Evolutionary conservation across 306 rosid species (phyloP).

Genomic region (Malus asiatica): DNA sequence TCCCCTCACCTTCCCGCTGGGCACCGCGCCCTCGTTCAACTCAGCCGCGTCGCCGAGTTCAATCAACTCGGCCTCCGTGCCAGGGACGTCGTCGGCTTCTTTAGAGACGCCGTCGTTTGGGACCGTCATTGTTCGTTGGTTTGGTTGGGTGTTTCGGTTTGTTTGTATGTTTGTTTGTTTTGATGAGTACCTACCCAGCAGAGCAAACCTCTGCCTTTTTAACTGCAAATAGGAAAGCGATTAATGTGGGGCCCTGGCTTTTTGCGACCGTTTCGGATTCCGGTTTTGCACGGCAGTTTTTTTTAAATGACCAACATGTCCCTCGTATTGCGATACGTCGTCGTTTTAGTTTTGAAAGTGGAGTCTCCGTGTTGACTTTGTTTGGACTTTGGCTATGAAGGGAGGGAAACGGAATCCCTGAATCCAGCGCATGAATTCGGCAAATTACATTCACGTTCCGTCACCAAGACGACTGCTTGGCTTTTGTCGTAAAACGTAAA

Average conservation of each 20-base stretch:
- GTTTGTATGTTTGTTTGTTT: neutral
- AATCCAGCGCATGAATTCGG: neutral
- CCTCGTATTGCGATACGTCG: neutral
- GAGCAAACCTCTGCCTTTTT: slow-evolving; percentile 7
- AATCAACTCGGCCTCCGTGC: slow-evolving; percentile 1
- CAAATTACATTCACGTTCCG: neutral
- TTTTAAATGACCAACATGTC: slow-evolving; percentile 10
- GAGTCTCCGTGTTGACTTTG: neutral
- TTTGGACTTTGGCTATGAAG: neutral
- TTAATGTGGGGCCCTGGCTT: neutral
- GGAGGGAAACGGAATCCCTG: neutral
- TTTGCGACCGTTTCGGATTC: neutral
- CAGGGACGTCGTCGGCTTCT: slow-evolving; percentile 5
- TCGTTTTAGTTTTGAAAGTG: neutral
- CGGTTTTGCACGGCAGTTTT: slow-evolving; percentile 1
- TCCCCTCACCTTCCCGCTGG: slow-evolving; percentile 46
- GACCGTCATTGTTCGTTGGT: slow-evolving; percentile 11
- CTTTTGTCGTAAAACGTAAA: neutral
- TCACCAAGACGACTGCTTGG: neutral
- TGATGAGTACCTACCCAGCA: neutral
- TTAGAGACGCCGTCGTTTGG: slow-evolving; percentile 11
- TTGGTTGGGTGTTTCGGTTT: neutral
- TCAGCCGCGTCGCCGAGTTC: neutral
- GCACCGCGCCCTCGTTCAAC: neutral
- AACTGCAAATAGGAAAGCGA: slow-evolving; percentile 17